Evolutionary conservation across 2,329 filamentous ascomycete genomes (phyloP).

Genomic region (Cryphonectria japonica): DNA sequence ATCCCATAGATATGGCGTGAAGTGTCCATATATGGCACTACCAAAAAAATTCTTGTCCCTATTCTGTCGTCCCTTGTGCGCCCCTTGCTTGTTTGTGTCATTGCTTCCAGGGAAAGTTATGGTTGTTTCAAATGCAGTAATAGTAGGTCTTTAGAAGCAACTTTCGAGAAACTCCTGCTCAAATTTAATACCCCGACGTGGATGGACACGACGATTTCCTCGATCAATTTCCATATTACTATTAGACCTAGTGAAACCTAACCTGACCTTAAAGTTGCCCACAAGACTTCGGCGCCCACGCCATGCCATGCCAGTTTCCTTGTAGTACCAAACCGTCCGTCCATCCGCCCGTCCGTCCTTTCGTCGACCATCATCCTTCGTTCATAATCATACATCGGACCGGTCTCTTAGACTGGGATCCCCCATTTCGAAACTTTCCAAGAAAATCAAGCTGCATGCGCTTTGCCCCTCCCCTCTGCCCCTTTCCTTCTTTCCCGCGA

Average conservation of each 20-base stretch:
- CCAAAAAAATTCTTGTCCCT: background rate
- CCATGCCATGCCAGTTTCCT: slow-evolving; percentile 10
- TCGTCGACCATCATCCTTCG: slow-evolving; percentile 4
- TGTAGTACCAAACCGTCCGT: slow-evolving; percentile 5
- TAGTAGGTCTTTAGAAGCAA: background rate
- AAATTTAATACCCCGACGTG: background rate
- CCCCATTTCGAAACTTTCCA: background rate
- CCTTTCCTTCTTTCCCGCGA: background rate
- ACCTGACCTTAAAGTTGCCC: slow-evolving; percentile 5
- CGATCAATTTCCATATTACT: slow-evolving; percentile 26
- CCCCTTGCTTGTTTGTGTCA: background rate
- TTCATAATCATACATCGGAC: slow-evolving; percentile 8
- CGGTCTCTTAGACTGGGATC: background rate
- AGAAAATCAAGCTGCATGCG: background rate
- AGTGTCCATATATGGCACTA: background rate
- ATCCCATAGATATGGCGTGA: background rate
- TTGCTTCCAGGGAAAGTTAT: background rate
- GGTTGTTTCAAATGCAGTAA: no score
- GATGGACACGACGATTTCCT: background rate
- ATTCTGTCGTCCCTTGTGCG: background rate
- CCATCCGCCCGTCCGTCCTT: background rate
- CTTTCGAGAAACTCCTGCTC: background rate
- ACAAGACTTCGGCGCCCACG: slow-evolving; percentile 3
- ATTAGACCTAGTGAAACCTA: slow-evolving; percentile 25
- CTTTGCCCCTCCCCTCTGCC: background rate